These are phyloP conservation scores for Aspergillus aculeatinus DNA, from an alignment of 2,329 filamentous ascomycete species.

Conservation along the genomic window DNA sequence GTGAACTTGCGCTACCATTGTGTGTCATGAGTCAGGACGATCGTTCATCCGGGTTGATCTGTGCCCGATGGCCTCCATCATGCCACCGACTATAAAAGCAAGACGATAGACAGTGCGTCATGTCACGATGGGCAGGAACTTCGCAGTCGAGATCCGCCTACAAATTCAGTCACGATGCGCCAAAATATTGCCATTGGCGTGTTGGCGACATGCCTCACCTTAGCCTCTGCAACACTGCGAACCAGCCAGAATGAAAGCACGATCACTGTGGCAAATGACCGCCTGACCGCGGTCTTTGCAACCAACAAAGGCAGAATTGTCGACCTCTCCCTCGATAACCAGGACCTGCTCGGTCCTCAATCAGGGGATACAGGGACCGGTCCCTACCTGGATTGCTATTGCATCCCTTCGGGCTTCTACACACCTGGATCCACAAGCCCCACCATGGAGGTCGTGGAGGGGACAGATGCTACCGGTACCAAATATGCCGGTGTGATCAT, in stretches of 20 bases:
- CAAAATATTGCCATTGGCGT: slow-evolving; percentile 1
- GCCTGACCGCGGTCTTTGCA: slow-evolving; percentile 45
- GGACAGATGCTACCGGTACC: slow-evolving; percentile 51
- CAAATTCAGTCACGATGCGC: slow-evolving; percentile 10
- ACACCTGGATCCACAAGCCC: slow-evolving; percentile 55
- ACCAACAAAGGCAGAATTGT: slow-evolving; percentile 46
- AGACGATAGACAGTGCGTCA: neutral
- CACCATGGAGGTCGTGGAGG: slow-evolving; percentile 53
- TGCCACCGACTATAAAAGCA: neutral
- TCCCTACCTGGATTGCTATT: slow-evolving; percentile 65
- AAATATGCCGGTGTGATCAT: slow-evolving; percentile 60
- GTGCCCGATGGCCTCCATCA: neutral
- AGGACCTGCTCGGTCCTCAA: slow-evolving; percentile 53
- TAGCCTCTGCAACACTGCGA: slow-evolving; percentile 19
- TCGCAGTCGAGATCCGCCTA: neutral
- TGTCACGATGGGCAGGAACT: neutral
- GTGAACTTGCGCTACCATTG: neutral
- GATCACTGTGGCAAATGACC: slow-evolving; percentile 44
- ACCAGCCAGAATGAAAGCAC: slow-evolving; percentile 20
- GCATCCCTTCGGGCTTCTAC: slow-evolving; percentile 59
- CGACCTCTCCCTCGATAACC: slow-evolving; percentile 47
- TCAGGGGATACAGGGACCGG: slow-evolving; percentile 52
- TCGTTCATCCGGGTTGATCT: neutral
- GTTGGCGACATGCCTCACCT: slow-evolving; percentile 8
- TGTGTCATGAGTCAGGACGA: neutral